These are phyloP conservation scores for Ramalina intermedia DNA, from an alignment of 495 filamentous ascomycete genomes.

Conservation along the genomic window DNA sequence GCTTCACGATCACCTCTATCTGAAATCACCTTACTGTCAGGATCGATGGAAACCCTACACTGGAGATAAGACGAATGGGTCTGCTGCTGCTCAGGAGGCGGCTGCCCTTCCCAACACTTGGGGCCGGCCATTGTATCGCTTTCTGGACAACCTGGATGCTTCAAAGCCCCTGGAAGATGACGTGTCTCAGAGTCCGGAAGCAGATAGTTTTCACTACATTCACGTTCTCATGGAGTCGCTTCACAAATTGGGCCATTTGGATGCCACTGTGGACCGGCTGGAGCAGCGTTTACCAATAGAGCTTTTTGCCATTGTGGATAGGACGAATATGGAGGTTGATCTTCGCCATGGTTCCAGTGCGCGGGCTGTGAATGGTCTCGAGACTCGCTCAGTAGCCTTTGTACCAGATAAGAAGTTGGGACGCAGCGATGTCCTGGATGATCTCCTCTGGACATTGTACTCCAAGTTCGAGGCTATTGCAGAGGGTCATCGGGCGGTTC, in stretches of 20 bases:
- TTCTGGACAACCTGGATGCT: conserved; percentile 70
- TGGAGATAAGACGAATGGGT: conserved; percentile 4
- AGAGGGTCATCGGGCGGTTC: conserved; percentile 84
- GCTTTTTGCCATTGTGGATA: conserved; percentile 84
- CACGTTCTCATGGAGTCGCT: conserved; percentile 75
- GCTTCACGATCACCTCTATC: conserved; percentile 89
- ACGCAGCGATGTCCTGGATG: conserved; percentile 68
- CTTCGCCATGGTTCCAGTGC: conserved; percentile 65
- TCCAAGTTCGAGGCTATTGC: conserved; percentile 95
- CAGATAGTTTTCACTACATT: conserved; percentile 87
- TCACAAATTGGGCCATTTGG: conserved; percentile 72
- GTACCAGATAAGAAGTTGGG: conserved; percentile 53
- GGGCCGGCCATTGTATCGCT: conserved; percentile 56
- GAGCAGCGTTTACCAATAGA: conserved; percentile 91
- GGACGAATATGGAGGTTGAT: conserved; percentile 85
- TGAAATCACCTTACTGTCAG: conserved; percentile 93
- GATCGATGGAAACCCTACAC: conserved; percentile 67
- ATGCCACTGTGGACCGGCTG: conserved; percentile 73
- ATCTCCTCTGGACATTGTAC: conserved; percentile 83
- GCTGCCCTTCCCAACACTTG: conserved; percentile 18
- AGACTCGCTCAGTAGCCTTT: conserved; percentile 32
- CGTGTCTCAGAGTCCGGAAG: conserved; percentile 78
- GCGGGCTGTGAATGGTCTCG: conserved; percentile 36
- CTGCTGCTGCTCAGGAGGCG: conserved; percentile 2
- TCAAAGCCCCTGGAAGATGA: conserved; percentile 65